Conservation (phyloP, 139 green algal species). For the Chlorella sp. region DNA sequence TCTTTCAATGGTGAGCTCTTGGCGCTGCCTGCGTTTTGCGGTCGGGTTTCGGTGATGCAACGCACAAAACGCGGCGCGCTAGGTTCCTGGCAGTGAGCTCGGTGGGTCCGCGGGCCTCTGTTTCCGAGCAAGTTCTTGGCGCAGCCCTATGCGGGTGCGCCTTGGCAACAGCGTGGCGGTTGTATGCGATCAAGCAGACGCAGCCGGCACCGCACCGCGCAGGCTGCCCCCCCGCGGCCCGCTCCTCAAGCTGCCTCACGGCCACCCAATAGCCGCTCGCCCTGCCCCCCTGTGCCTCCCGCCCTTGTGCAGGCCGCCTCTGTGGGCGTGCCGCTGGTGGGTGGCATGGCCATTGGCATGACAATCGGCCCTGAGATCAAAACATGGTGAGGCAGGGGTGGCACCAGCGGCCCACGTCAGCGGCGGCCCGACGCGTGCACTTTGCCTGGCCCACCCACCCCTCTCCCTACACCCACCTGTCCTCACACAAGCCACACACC, state of each 20-base stretch:
- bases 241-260: background rate
- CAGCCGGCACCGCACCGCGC: too few species aligned
- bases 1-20: slow-evolving; percentile 24
- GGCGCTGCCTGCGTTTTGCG: too few species aligned
- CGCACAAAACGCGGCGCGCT: too few species aligned
- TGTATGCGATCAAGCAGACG: too few species aligned
- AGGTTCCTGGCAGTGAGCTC: too few species aligned
- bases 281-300: background rate
- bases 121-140: too few species aligned
- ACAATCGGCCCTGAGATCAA: slow-evolving; percentile 45
- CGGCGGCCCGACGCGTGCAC: too few species aligned
- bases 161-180: too few species aligned
- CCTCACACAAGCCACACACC: background rate
- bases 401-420: background rate
- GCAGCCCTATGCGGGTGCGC: too few species aligned
- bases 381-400: background rate
- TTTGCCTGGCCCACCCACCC: background rate
- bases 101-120: too few species aligned
- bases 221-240: background rate
- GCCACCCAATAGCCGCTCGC: background rate
- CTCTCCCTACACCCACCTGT: too few species aligned
- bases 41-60: too few species aligned
- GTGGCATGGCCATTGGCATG: slow-evolving; percentile 44
- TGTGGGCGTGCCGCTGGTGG: slow-evolving; percentile 49
- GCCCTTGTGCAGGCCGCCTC: slow-evolving; percentile 27